Conservation (phyloP, 2,329 filamentous ascomycete genomes). For the Myriosclerotinia duriaeana region DNA sequence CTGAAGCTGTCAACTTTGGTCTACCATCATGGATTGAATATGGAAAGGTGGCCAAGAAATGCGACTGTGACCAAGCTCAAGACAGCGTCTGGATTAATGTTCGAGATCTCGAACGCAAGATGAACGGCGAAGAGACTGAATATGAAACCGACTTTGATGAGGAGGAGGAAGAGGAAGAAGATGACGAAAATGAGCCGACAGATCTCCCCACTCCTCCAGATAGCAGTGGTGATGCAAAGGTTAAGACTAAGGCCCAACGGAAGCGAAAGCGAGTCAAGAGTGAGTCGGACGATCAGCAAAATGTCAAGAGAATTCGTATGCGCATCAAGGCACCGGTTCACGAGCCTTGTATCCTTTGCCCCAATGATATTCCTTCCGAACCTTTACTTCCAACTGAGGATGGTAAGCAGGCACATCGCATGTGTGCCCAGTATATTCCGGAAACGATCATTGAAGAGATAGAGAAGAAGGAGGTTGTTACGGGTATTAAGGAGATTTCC, state of each 20-base stretch:
- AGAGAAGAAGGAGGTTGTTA: constrained; percentile 69
- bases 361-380: constrained; percentile 80
- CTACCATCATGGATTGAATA: constrained; percentile 93
- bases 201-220: constrained; percentile 76
- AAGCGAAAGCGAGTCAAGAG: constrained; percentile 68
- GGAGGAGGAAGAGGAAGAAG: constrained; percentile 65
- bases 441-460: constrained; percentile 78
- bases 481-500: constrained; percentile 76
- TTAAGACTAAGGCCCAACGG: constrained; percentile 50
- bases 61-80: constrained; percentile 88
- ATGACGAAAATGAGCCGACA: constrained; percentile 60
- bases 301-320: constrained; percentile 73
- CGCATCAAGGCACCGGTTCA: constrained; percentile 67
- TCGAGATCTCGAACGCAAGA: constrained; percentile 88
- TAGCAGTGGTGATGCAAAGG: constrained; percentile 67
- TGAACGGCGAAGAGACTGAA: constrained; percentile 84
- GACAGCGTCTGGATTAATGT: constrained; percentile 99
- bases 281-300: constrained; percentile 41
- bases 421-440: constrained; percentile 87
- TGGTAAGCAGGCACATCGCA: constrained; percentile 79
- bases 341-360: constrained; percentile 86
- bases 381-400: constrained; percentile 85
- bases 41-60: constrained; percentile 93
- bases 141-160: constrained; percentile 76
- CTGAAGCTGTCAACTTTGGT: constrained; percentile 97